Conservation (phyloP, 2,329 filamentous ascomycete species). For the Neurospora sp. region DNA sequence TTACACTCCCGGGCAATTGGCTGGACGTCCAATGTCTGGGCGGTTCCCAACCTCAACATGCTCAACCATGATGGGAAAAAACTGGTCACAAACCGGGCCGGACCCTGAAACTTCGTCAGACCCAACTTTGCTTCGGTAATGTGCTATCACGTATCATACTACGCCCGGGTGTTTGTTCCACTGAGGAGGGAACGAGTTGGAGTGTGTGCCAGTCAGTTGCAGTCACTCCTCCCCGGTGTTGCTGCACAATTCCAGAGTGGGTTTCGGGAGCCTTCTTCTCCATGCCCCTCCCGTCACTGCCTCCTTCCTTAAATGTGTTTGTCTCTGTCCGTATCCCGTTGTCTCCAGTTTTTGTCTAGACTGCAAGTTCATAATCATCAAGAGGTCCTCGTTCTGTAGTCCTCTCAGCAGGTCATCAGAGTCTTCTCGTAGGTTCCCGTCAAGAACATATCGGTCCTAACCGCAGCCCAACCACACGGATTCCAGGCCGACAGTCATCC, state of each 20-base stretch:
- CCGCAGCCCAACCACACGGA: background rate
- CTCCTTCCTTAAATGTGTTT: background rate
- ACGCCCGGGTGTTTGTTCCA: background rate
- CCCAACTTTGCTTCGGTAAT: conserved; percentile 3
- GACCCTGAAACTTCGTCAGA: conserved; percentile 16
- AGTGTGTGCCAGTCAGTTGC: background rate
- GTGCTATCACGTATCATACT: background rate
- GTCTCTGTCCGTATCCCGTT: background rate
- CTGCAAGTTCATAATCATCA: background rate
- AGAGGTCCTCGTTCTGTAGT: background rate
- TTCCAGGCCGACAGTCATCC: background rate
- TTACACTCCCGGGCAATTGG: conserved; percentile 16
- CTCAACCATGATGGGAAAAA: background rate
- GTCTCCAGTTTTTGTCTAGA: background rate
- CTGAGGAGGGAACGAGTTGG: background rate
- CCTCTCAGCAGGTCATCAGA: background rate
- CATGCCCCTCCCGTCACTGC: background rate
- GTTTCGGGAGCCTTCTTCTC: background rate
- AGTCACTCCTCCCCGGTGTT: background rate
- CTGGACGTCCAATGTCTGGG: conserved; percentile 1
- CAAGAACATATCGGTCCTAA: background rate
- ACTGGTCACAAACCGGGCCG: conserved; percentile 6
- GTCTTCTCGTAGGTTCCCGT: background rate
- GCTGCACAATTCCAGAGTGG: background rate
- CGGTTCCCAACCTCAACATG: background rate